These are phyloP conservation scores for Eucalyptus curtisii DNA, from an alignment of 345 rosid species.

Conservation along the genomic window DNA sequence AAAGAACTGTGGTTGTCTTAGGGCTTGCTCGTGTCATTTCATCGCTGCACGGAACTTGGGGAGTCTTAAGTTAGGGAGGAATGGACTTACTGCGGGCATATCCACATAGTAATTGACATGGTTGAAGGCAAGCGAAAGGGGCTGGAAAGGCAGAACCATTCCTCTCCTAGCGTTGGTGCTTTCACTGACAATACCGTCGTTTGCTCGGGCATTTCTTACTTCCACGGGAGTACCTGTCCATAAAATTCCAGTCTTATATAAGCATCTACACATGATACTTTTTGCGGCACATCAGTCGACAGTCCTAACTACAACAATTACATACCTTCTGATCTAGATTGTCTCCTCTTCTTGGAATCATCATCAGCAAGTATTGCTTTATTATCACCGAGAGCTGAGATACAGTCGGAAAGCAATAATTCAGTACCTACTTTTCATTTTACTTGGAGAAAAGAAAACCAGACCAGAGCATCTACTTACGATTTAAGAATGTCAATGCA, in stretches of 20 bases:
- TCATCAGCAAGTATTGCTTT: background rate
- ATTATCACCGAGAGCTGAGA: constrained; percentile 4
- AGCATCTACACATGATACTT: background rate
- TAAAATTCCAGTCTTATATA: background rate
- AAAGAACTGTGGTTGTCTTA: constrained; percentile 26
- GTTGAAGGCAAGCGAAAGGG: constrained; percentile 22
- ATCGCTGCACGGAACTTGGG: too few species aligned
- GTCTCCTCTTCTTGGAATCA: background rate
- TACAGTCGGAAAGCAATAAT: background rate
- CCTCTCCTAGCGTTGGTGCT: constrained; percentile 5
- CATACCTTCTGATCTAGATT: background rate
- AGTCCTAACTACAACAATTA: background rate
- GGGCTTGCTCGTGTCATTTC: background rate
- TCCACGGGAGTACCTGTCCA: background rate
- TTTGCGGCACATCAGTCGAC: background rate
- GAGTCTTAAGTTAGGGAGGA: background rate
- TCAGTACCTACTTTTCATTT: background rate
- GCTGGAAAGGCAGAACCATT: constrained; percentile 33
- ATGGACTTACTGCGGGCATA: constrained; percentile 12
- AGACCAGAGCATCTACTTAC: constrained; percentile 16
- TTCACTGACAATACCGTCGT: background rate
- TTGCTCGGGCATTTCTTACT: background rate
- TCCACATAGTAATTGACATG: constrained; percentile 19
- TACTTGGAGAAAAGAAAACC: background rate
- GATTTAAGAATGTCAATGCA: constrained; percentile 37